phyloP scores from a whole-genome alignment of 2,329 filamentous ascomycete genomes.

The Penicillium sp. region DNA sequence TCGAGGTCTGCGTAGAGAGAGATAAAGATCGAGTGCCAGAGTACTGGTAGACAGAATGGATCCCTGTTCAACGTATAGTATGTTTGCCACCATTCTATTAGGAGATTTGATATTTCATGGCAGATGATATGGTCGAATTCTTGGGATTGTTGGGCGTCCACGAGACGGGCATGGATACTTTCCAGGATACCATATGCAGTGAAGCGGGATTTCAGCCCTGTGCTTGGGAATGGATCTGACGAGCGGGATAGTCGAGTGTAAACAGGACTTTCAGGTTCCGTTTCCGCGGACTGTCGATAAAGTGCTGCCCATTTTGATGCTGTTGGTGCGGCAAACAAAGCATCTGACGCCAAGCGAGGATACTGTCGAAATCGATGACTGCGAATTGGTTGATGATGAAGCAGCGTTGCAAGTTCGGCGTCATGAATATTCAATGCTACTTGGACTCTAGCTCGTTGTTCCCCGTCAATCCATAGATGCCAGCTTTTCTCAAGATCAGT shows the following conservation, averaged over 20 bases:
- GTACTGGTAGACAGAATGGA: conserved; percentile 34
- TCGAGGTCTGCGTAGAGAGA: conserved; percentile 37
- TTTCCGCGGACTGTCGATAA: conserved; percentile 6
- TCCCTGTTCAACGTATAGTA: conserved; percentile 26
- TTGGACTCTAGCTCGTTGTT: conserved; percentile 37
- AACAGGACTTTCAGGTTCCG: not conserved
- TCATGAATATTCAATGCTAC: conserved; percentile 38
- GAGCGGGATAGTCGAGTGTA: not conserved
- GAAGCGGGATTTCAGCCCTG: conserved; percentile 19
- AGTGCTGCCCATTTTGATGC: conserved; percentile 23
- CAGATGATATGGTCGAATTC: conserved; percentile 17
- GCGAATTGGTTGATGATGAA: conserved; percentile 31
- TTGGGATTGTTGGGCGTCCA: conserved; percentile 29
- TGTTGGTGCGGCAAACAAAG: conserved; percentile 26
- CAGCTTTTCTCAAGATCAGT: conserved; percentile 28
- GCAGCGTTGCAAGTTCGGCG: conserved; percentile 36
- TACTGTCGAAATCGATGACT: conserved; percentile 27
- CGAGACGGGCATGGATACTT: conserved; percentile 31
- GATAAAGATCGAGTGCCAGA: conserved; percentile 42
- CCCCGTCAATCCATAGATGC: conserved; percentile 35
- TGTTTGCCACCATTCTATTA: conserved; percentile 34
- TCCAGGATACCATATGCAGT: conserved; percentile 34
- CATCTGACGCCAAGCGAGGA: conserved; percentile 26
- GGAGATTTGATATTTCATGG: conserved; percentile 25
- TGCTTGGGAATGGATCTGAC: not conserved